Evolutionary conservation across 1,139 yeast genomes (phyloP), one percentile per base, ranked within the genome.

Genomic region (Meyerozyma carpophila): DNA sequence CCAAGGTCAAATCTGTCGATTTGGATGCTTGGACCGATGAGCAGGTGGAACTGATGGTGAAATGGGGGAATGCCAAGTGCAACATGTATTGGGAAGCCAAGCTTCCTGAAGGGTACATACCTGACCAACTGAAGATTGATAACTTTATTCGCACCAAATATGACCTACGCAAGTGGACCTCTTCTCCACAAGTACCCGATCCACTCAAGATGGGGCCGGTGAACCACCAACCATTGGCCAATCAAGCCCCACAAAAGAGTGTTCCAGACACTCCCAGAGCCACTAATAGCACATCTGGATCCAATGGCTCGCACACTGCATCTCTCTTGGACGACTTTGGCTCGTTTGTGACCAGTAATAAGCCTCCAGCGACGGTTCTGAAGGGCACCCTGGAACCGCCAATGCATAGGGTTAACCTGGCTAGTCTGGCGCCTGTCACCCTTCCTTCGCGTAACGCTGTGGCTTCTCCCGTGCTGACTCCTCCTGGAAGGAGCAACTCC

Each of bases 1-100:
- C 89, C 13, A 74, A 83, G 56, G 95, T 87, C 40, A 87, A 86
- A 60, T 85, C 95, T 5, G 94, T 93, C 40, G 98, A 93, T 67
- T 75, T 93, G 58, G 98, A 93, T 62, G 85, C 95, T 1, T 93
- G 98, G 98, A 87, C 95, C 9, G 96, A 90, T 55, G 95, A 87
- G 57, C 97, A 93, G 63, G 80, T 89, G 36, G 83, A 79, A 49
- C 81, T 80, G 53, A 83, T 93, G 84, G 81, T 89, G 37, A 70
- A 78, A 55, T 88, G 96, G 95, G 96, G 96, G 4, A 93, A 91
- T 60, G 75, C 67, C 39, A 78, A 79, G 51, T 91, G 94, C 31
- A 93, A 93, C 59, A 52, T 62, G 41, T 82, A 68, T 54, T 93
- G 97, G 95, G 98, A 93, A 62, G 75, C 81, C 40, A 81, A 80